Base-by-base conservation (phyloP, 192 early-diverging fungal genomes). In the Piromyces finnis region DNA sequence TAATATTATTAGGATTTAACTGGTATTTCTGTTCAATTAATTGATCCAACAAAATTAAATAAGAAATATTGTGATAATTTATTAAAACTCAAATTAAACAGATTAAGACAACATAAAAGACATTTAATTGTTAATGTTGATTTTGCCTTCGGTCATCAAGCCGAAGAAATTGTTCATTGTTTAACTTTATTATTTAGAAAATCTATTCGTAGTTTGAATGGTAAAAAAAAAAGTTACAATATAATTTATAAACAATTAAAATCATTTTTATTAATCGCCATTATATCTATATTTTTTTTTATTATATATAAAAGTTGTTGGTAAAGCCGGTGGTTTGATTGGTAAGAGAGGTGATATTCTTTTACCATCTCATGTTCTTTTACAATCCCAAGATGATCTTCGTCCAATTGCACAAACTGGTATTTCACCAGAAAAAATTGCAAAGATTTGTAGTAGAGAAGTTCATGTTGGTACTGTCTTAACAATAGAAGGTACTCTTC, bases 101-200 rank as follows among this genome's bases (percentile, higher is more conserved):
- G 26, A 78, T 51, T 51, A 51, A 78, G 18, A 36, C 14, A 80
- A 36, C 79, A 18, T 5, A 80, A 80, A 32, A 39, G 59, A 80
- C 79, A 80, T 77, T 77, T 80, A 15, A 80, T 80, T 36, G 78
- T 80, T 22, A 80, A 80, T 32, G 78, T 80, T 22, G 79, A 80
- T 22, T 80, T 80, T 32, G 79, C 79, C 7, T 80, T 80, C 78
- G 79, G 79, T 22, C 30, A 78, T 30, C 78, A 37, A 30, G 35
- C 78, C 26, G 78, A 78, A 35, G 30, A 78, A 77, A 78, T 80
- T 80, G 78, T 80, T 28, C 79, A 80, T 36, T 80, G 79, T 32
- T 77, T 80, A 29, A 80, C 78, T 5, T 12, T 80, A 22, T 32
- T 80, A 77, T 80, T 28, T 9, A 13, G 79, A 22, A 80, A 39